A percentile compares a stretch with the other conserved stretches of the same genome.
Conservation (phyloP, 495 filamentous ascomycete species). For the Trichoderma reesei region DNA sequence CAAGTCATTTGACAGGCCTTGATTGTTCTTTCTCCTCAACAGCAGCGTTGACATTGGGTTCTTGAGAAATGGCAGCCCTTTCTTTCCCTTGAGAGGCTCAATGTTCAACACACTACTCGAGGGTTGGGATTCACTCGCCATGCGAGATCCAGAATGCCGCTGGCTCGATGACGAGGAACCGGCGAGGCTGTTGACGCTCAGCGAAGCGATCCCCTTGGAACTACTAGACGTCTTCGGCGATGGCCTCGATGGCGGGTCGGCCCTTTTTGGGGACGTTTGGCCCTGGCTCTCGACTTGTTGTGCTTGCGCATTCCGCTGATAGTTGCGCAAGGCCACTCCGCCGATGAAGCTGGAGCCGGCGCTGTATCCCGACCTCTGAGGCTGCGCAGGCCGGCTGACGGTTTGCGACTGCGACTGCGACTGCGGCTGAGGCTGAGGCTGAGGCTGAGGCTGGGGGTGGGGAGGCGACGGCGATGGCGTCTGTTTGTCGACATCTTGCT, state of each 20-base stretch:
- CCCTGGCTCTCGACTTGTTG: conserved; percentile 15
- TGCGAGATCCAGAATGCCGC: neutral
- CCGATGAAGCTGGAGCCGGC: conserved; percentile 29
- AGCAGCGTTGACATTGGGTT: conserved; percentile 38
- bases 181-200: neutral
- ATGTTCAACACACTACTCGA: conserved; percentile 21
- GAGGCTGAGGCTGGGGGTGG: too few species aligned
- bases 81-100: conserved; percentile 43
- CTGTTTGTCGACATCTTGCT: conserved; percentile 7
- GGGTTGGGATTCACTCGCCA: neutral
- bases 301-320: conserved; percentile 21
- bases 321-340: conserved; percentile 31
- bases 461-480: too few species aligned
- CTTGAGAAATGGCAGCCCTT: conserved; percentile 43
- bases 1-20: conserved; percentile 36
- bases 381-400: conserved; percentile 4
- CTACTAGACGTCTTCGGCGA: conserved; percentile 19
- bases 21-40: conserved; percentile 31
- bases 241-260: conserved; percentile 15
- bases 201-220: conserved; percentile 17
- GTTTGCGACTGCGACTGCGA: neutral
- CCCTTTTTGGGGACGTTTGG: conserved; percentile 20
- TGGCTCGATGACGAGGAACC: neutral
- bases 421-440: too few species aligned
- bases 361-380: conserved; percentile 18